These are phyloP conservation scores for Russula sp. DNA, from an alignment of 768 basidiomycete genomes.

Conservation along the genomic window DNA sequence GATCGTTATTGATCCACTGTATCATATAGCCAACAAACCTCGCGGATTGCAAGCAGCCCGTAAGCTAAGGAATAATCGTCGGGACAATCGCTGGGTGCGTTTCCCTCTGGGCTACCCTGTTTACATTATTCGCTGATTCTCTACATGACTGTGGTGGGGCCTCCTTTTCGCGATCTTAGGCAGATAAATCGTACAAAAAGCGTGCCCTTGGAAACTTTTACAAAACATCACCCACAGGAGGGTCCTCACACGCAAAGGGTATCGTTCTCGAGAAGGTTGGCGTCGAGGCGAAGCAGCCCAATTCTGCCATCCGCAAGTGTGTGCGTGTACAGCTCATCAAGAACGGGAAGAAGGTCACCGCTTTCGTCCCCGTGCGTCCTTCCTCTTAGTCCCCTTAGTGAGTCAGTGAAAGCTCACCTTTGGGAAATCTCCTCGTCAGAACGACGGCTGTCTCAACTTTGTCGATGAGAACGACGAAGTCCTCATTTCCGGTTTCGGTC, in stretches of 20 bases:
- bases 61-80: conserved; percentile 91
- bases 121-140: neutral
- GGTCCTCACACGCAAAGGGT: conserved; percentile 99
- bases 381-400: neutral
- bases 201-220: conserved; percentile 98
- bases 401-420: conserved; percentile 4
- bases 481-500: conserved; percentile 99
- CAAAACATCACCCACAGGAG: conserved; percentile 99
- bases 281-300: conserved; percentile 99
- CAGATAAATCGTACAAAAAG: conserved; percentile 99
- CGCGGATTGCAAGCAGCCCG: conserved; percentile 98
- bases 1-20: neutral
- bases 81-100: conserved; percentile 95
- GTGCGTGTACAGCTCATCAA: conserved; percentile 99
- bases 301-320: conserved; percentile 99
- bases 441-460: conserved; percentile 96
- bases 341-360: conserved; percentile 99
- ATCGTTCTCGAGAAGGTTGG: conserved; percentile 99
- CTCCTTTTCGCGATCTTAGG: conserved; percentile 46
- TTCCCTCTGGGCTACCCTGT: neutral
- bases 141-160: neutral
- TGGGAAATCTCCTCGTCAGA: conserved; percentile 44
- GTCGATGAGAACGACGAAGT: conserved; percentile 99
- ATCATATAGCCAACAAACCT: conserved; percentile 85
- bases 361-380: conserved; percentile 90